Base-by-base conservation (phyloP, 805 yeast genomes). In the Wickerhamomyces chambardii region DNA sequence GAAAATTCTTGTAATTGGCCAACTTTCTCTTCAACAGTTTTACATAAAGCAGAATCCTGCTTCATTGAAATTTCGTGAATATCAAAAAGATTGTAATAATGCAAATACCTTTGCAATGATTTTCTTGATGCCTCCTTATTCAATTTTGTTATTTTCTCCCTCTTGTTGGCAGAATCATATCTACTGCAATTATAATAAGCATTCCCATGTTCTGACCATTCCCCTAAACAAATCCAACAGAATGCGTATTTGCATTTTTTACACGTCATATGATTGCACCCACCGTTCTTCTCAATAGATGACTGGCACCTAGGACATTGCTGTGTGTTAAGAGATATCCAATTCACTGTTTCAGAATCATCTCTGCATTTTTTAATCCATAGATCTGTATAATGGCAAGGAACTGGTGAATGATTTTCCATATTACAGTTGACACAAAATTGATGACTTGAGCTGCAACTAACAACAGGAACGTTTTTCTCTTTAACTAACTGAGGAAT, bases 181-280 rank as follows among this genome's bases (percentile, higher is more conserved):
- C 75, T 59, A 40, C 72, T 75, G 52, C 97, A 90, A 38, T 75
- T 73, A 56, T 75, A 87, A 58, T 65, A 75, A 30, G 64, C 61
- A 21, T 68, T 63, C 4, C 75, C 76, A 59, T 90, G 97, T 14
- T 58, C 59, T 1, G 53, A 48, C 98, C 98, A 90, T 25, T 64
- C 70, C 4, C 78, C 78, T 41, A 74, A 54, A 57, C 98, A 92
- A 28, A 89, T 76, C 98, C 98, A 92, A 57, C 98, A 92, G 52
- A 87, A 92, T 53, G 89, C 84, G 53, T 73, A 59, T 11, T 55
- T 51, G 56, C 98, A 92, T 39, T 75, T 78, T 4, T 73, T 64
- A 56, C 98, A 92, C 1, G 77, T 70, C 95, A 92, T 90, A 59
- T 92, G 98, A 58, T 90, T 90, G 60, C 98, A 92, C 0, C 98